phyloP scores from a whole-genome alignment of 2,329 filamentous ascomycete species.

The Tolypocladium cylindrosporum region DNA sequence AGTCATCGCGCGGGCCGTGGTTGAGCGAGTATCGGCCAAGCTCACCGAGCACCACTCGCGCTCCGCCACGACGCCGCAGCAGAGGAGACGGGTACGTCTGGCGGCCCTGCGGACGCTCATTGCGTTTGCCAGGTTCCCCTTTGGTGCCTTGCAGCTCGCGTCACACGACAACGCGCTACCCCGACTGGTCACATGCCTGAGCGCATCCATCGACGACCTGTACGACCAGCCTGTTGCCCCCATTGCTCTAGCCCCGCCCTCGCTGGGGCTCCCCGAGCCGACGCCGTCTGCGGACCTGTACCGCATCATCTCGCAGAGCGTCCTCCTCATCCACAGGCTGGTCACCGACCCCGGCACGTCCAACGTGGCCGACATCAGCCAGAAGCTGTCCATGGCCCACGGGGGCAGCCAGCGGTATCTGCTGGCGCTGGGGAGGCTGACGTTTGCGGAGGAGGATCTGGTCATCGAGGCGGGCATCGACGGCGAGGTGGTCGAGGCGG shows the following conservation, averaged over 20 bases:
- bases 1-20: slow-evolving; percentile 35
- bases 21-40: slow-evolving; percentile 54
- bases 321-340: slow-evolving; percentile 41
- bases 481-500: slow-evolving; percentile 68
- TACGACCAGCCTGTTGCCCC: slow-evolving; percentile 45
- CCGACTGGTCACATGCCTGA: slow-evolving; percentile 57
- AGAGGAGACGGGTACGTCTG: slow-evolving; percentile 33
- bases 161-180: slow-evolving; percentile 61
- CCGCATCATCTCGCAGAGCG: slow-evolving; percentile 36
- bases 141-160: slow-evolving; percentile 57
- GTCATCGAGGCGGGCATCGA: slow-evolving; percentile 70
- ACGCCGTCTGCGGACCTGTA: slow-evolving; percentile 23
- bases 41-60: slow-evolving; percentile 44
- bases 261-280: slow-evolving; percentile 6
- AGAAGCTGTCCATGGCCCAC: slow-evolving; percentile 58
- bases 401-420: slow-evolving; percentile 76
- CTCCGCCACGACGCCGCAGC: slow-evolving; percentile 21
- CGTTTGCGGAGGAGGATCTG: slow-evolving; percentile 69
- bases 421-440: slow-evolving; percentile 70
- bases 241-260: slow-evolving; percentile 23
- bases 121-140: slow-evolving; percentile 51
- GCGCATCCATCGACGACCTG: slow-evolving; percentile 60
- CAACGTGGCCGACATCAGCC: slow-evolving; percentile 48
- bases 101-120: slow-evolving; percentile 43
- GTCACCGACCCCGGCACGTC: slow-evolving; percentile 37